Percentiles rank a stretch among this genome's conserved stretches.
phyloP scores from a whole-genome alignment of 768 basidiomycete genomes.

The Myochromella boudieri region DNA sequence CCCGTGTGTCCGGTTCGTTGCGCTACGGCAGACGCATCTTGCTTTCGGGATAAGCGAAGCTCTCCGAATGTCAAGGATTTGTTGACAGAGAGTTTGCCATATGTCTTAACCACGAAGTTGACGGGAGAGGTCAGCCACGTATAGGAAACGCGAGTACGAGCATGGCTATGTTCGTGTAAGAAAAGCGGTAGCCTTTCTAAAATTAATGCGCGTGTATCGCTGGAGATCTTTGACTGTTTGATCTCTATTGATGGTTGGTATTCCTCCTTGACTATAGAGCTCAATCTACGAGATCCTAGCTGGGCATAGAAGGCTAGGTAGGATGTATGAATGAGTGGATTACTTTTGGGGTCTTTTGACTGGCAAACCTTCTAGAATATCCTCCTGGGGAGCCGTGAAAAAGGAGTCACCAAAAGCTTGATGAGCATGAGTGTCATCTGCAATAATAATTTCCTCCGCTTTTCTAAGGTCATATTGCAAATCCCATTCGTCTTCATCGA shows the following conservation, averaged over 20 bases:
- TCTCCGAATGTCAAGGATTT: constrained; percentile 59
- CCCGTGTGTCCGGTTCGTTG: constrained; percentile 42
- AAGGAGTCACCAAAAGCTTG: constrained; percentile 77
- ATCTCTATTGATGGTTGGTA: constrained; percentile 62
- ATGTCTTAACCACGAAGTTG: constrained; percentile 73
- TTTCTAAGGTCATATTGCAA: constrained; percentile 67
- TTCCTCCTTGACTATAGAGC: constrained; percentile 73
- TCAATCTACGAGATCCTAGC: constrained; percentile 76
- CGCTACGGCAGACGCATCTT: constrained; percentile 77
- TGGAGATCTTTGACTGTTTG: constrained; percentile 42
- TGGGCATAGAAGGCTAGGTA: constrained; percentile 66
- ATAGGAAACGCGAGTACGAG: constrained; percentile 57
- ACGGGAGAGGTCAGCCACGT: constrained; percentile 62
- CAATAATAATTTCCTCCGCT: constrained; percentile 73
- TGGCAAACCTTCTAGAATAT: constrained; percentile 76
- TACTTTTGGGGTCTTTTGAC: background rate
- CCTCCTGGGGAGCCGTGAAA: constrained; percentile 85
- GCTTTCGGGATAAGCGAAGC: constrained; percentile 46
- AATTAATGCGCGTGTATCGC: constrained; percentile 59
- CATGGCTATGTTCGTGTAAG: constrained; percentile 82
- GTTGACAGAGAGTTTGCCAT: constrained; percentile 60
- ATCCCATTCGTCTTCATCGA: constrained; percentile 78
- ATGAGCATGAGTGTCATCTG: constrained; percentile 82
- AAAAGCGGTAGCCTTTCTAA: constrained; percentile 88
- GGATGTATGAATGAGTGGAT: constrained; percentile 1